A percentile compares a stretch with the other conserved stretches of the same genome.
These are phyloP conservation scores for Caryopteris hybrid DNA, from an alignment of 305 asterid species.

Conservation along the genomic window DNA sequence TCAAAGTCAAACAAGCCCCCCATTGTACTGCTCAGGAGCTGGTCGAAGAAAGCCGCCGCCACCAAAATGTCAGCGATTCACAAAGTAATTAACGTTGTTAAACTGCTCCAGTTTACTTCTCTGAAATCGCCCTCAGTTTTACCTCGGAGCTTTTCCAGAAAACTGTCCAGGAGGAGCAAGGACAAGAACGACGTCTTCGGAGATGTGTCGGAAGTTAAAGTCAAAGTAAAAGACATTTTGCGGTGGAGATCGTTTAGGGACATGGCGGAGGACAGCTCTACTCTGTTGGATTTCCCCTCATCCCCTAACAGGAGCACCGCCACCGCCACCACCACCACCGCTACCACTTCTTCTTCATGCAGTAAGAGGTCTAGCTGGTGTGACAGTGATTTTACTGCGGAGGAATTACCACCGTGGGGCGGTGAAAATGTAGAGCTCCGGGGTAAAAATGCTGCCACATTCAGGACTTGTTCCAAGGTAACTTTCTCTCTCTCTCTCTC, in stretches of 20 bases:
- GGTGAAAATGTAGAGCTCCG: conserved; percentile 31
- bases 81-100: conserved; percentile 46
- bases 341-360: conserved; percentile 21
- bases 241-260: conserved; percentile 82
- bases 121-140: conserved; percentile 35
- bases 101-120: conserved; percentile 46
- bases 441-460: conserved; percentile 22
- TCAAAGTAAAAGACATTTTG: conserved; percentile 76
- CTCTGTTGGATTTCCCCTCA: conserved; percentile 23
- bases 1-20: conserved; percentile 21
- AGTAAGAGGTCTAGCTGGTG: conserved; percentile 61
- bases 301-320: conserved; percentile 27
- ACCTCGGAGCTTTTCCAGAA: conserved; percentile 37
- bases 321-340: conserved; percentile 10
- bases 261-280: conserved; percentile 39
- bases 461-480: conserved; percentile 48
- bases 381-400: conserved; percentile 51
- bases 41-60: conserved; percentile 58
- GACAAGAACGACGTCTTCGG: background rate
- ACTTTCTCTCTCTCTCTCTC: background rate
- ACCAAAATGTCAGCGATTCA: conserved; percentile 55
- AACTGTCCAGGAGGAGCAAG: conserved; percentile 15
- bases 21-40: conserved; percentile 39
- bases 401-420: conserved; percentile 42
- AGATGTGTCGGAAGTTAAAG: conserved; percentile 12